phyloP scores from a whole-genome alignment of 768 basidiomycete species.

The Trametes elegans region DNA sequence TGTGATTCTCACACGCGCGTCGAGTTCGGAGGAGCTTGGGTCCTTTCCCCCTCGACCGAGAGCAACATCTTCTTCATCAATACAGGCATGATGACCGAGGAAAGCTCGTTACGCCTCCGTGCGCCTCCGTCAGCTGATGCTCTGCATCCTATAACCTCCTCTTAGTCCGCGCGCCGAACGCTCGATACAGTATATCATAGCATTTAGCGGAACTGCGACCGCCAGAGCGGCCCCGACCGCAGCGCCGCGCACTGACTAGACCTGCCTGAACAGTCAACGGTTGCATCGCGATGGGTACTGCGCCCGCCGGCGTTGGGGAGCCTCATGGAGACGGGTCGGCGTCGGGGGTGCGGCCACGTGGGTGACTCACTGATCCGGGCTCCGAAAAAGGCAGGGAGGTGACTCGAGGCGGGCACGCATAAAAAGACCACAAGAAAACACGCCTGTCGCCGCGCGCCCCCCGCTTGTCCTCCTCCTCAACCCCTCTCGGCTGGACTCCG shows the following conservation, averaged over 20 bases:
- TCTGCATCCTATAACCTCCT: too few relatives aligned
- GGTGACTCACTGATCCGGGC: slow-evolving; percentile 17
- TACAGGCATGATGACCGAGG: too few relatives aligned
- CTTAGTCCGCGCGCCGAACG: too few relatives aligned
- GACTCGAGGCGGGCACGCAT: slow-evolving; percentile 14
- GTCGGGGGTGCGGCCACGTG: slow-evolving; percentile 12
- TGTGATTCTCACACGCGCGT: too few relatives aligned
- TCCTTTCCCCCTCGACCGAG: too few relatives aligned
- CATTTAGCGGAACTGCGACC: too few relatives aligned
- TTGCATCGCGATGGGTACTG: background rate
- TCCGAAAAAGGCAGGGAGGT: slow-evolving; percentile 11
- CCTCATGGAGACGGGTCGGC: slow-evolving; percentile 8
- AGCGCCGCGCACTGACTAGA: background rate
- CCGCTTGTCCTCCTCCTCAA: background rate
- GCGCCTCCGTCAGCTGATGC: too few relatives aligned
- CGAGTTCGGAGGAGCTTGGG: too few relatives aligned
- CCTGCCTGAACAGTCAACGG: background rate
- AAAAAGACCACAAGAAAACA: slow-evolving; percentile 9
- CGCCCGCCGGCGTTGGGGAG: slow-evolving; percentile 8
- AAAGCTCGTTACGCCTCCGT: too few relatives aligned
- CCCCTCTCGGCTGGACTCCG: background rate
- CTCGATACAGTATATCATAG: too few relatives aligned
- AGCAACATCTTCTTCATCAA: too few relatives aligned
- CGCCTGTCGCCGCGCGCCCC: background rate
- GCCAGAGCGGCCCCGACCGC: background rate